A percentile compares a stretch with the other conserved stretches of the same genome.
These are phyloP conservation scores for Chrysoporthe austroafricana DNA, from an alignment of 2,329 filamentous ascomycete genomes.

Conservation along the genomic window DNA sequence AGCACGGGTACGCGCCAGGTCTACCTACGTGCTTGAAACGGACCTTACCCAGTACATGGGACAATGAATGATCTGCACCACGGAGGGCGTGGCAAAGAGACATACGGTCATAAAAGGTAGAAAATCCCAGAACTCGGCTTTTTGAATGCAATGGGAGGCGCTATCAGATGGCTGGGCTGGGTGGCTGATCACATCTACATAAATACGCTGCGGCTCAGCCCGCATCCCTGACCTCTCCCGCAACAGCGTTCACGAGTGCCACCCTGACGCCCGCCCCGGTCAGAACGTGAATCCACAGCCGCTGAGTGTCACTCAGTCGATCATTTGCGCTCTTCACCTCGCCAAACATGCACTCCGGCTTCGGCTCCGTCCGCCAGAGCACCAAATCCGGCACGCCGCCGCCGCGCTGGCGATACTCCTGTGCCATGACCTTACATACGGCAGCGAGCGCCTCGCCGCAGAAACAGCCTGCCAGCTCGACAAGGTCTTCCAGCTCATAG, in stretches of 20 bases:
- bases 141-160: neutral
- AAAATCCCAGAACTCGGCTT: no score
- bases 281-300: slow-evolving; percentile 95
- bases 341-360: slow-evolving; percentile 70
- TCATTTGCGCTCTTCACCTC: slow-evolving; percentile 89
- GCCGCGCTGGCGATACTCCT: slow-evolving; percentile 87
- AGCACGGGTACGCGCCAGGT: neutral
- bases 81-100: no score
- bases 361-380: slow-evolving; percentile 67
- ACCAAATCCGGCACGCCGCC: slow-evolving; percentile 92
- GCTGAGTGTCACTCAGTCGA: slow-evolving; percentile 90
- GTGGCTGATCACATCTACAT: no score
- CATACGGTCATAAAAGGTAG: no score
- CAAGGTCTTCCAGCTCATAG: slow-evolving; percentile 76
- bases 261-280: slow-evolving; percentile 83
- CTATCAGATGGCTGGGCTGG: neutral
- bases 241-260: slow-evolving; percentile 73
- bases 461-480: slow-evolving; percentile 80
- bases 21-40: no score
- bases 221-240: slow-evolving; percentile 53
- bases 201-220: slow-evolving; percentile 35
- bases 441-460: slow-evolving; percentile 77
- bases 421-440: slow-evolving; percentile 90
- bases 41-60: no score
- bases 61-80: no score